Evolutionary conservation across 768 basidiomycete genomes (phyloP).

Genomic region (Grammothele lineata): DNA sequence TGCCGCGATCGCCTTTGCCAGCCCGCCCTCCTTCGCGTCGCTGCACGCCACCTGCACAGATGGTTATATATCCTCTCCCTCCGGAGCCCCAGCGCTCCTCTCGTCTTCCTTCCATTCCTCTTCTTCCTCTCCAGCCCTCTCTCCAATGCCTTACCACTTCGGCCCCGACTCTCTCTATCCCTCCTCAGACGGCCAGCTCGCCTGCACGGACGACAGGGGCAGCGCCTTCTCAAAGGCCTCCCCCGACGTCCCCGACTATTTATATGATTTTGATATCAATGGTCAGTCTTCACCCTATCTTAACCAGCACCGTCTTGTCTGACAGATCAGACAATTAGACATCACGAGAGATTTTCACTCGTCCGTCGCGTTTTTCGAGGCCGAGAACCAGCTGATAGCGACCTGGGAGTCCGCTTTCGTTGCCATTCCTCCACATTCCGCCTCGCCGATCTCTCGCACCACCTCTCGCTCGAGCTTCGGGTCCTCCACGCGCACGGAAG

Average conservation of each 20-base stretch:
- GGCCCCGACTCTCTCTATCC: background rate
- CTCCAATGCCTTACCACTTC: background rate
- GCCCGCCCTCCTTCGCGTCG: too few species aligned
- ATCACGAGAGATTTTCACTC: background rate
- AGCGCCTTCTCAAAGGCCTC: background rate
- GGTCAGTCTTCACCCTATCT: background rate
- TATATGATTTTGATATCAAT: background rate
- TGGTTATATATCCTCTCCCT: conserved; percentile 1
- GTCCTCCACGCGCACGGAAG: conserved; percentile 4
- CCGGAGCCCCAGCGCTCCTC: too few species aligned
- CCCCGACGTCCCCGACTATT: background rate
- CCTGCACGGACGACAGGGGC: background rate
- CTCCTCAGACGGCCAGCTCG: background rate
- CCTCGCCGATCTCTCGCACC: conserved; percentile 13
- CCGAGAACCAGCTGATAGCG: background rate
- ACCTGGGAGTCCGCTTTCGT: background rate
- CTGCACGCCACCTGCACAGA: background rate
- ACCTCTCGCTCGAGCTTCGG: conserved; percentile 15
- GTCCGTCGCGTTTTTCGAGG: background rate
- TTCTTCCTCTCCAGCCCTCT: background rate
- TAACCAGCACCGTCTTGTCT: background rate
- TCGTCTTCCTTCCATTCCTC: background rate
- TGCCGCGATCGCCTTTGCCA: too few species aligned
- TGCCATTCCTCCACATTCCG: background rate
- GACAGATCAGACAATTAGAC: background rate